Conservation (phyloP, 805 yeast species). For the Metschnikowia dekortorum region DNA sequence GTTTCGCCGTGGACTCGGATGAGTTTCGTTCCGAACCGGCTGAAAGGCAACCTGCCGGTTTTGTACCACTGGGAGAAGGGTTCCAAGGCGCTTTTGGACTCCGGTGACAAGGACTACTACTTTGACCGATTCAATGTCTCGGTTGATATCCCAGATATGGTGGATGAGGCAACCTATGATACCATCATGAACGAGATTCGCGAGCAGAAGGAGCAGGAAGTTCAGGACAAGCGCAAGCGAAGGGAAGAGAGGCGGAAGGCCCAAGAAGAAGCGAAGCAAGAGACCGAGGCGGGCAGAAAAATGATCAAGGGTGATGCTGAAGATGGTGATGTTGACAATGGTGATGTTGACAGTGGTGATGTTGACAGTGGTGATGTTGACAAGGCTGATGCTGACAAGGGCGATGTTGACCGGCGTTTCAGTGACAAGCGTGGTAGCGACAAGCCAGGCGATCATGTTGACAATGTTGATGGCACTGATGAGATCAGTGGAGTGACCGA, state of each 20-base stretch:
- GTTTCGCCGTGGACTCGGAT: conserved; percentile 82
- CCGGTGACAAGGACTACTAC: conserved; percentile 45
- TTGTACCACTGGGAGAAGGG: conserved; percentile 89
- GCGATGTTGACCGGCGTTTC: background rate
- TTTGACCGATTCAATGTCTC: conserved; percentile 73
- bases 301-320: background rate
- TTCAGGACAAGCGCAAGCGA: conserved; percentile 7
- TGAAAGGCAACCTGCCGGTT: conserved; percentile 41
- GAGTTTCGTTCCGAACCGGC: conserved; percentile 49
- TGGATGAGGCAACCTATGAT: conserved; percentile 55
- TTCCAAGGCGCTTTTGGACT: conserved; percentile 41
- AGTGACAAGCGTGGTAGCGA: too few relatives aligned
- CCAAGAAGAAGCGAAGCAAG: background rate
- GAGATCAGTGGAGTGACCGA: too few relatives aligned
- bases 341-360: background rate
- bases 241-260: conserved; percentile 2
- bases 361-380: background rate
- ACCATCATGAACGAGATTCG: conserved; percentile 43
- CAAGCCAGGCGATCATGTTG: too few relatives aligned
- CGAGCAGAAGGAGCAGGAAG: conserved; percentile 17
- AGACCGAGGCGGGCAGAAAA: conserved; percentile 6
- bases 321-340: background rate
- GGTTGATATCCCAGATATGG: conserved; percentile 66
- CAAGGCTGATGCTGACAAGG: background rate
- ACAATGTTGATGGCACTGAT: too few relatives aligned